phyloP scores from a whole-genome alignment of 306 rosid genomes.

The Trifolium subterraneum region DNA sequence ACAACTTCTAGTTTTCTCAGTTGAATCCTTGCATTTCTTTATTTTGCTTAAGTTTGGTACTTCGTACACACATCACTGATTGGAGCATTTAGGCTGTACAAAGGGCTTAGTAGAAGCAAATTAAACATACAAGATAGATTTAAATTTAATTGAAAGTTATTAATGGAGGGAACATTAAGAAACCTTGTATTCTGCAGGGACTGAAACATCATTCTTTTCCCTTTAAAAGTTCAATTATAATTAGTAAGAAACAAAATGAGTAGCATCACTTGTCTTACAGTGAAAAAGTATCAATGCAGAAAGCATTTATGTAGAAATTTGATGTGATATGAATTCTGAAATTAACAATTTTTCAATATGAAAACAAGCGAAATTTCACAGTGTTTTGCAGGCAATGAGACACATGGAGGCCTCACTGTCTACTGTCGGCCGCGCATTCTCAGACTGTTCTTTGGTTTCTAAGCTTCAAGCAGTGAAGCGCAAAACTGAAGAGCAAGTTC shows the following conservation, averaged over 20 bases:
- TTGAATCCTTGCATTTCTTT: conserved; percentile 17
- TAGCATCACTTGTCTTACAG: background rate
- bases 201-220: background rate
- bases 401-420: conserved; percentile 44
- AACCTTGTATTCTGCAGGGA: conserved; percentile 24
- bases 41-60: background rate
- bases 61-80: background rate
- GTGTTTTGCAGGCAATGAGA: conserved; percentile 46
- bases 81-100: conserved; percentile 1
- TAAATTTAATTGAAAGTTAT: conserved; percentile 2
- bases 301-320: conserved; percentile 27
- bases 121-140: conserved; percentile 13
- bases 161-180: conserved; percentile 22
- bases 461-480: conserved; percentile 41
- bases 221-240: conserved; percentile 7
- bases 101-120: conserved; percentile 11
- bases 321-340: background rate
- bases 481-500: conserved; percentile 42
- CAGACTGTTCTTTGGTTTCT: conserved; percentile 40
- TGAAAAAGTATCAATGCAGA: conserved; percentile 6
- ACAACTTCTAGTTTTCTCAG: conserved; percentile 25
- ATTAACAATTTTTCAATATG: conserved; percentile 33
- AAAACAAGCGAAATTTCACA: conserved; percentile 38
- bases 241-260: conserved; percentile 10
- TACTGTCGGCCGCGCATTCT: conserved; percentile 32